These are phyloP conservation scores for Chalciporus pseudorubinellus DNA, from an alignment of 768 basidiomycete genomes.

Conservation along the genomic window DNA sequence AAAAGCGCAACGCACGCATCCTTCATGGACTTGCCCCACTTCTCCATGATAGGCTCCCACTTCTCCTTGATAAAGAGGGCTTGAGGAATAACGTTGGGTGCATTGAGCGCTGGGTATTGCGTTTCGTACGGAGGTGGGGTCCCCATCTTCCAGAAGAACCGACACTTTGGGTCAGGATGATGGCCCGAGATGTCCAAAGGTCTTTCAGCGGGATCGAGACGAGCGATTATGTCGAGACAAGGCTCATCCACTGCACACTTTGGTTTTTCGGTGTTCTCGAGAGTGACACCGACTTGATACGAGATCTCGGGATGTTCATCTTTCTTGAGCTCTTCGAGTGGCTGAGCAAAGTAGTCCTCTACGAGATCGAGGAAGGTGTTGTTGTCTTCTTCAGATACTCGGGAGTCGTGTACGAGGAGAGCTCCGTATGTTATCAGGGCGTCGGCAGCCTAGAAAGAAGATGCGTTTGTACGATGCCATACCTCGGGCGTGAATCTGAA, in stretches of 20 bases:
- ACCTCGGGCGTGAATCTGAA: slow-evolving; percentile 1
- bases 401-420: slow-evolving; percentile 78
- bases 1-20: slow-evolving; percentile 56
- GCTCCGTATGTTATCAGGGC: slow-evolving; percentile 85
- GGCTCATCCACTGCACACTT: slow-evolving; percentile 82
- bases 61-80: slow-evolving; percentile 51
- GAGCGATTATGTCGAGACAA: slow-evolving; percentile 76
- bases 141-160: slow-evolving; percentile 90
- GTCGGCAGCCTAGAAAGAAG: slow-evolving; percentile 61
- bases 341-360: slow-evolving; percentile 91
- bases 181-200: slow-evolving; percentile 82
- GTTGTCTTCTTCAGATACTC: slow-evolving; percentile 84
- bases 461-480: background rate
- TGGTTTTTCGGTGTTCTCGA: slow-evolving; percentile 95
- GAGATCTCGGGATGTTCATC: slow-evolving; percentile 85
- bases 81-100: slow-evolving; percentile 78
- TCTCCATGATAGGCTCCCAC: slow-evolving; percentile 76
- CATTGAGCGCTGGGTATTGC: slow-evolving; percentile 71
- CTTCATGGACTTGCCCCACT: slow-evolving; percentile 90
- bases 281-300: slow-evolving; percentile 91
- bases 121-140: slow-evolving; percentile 74
- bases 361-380: slow-evolving; percentile 79
- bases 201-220: slow-evolving; percentile 72
- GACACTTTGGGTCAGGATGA: slow-evolving; percentile 89
- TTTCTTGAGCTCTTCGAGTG: slow-evolving; percentile 53